A percentile compares a stretch with the other conserved stretches of the same genome.
Conservation (phyloP, 495 filamentous ascomycete species). For the Tuber melanosporum region DNA sequence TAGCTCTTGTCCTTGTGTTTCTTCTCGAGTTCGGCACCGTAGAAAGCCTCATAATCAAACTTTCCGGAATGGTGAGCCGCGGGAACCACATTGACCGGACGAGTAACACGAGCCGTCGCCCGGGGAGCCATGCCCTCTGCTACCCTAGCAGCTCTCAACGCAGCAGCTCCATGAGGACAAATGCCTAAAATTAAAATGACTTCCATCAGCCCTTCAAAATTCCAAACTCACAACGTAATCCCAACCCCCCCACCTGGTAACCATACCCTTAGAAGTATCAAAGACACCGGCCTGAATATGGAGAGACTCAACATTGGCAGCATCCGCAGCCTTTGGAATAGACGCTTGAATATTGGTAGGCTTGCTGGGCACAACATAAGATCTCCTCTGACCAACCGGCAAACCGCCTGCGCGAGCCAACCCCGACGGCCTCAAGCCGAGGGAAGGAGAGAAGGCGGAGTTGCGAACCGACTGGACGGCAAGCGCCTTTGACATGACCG, state of each 20-base stretch:
- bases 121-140: conserved; percentile 27
- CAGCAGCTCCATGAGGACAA: conserved; percentile 40
- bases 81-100: conserved; percentile 44
- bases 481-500: conserved; percentile 96
- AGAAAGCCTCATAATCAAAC: conserved; percentile 90
- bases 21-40: conserved; percentile 81
- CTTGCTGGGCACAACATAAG: conserved; percentile 41
- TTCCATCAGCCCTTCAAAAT: not conserved
- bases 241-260: not conserved
- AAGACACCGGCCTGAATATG: conserved; percentile 39
- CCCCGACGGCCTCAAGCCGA: conserved; percentile 41
- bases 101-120: conserved; percentile 25
- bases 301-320: conserved; percentile 32
- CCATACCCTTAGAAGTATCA: conserved; percentile 39
- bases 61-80: conserved; percentile 43
- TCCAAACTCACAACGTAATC: conserved; percentile 11
- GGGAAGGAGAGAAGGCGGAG: conserved; percentile 39
- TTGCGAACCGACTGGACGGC: conserved; percentile 72
- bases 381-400: conserved; percentile 37
- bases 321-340: conserved; percentile 27
- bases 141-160: conserved; percentile 33
- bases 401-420: conserved; percentile 37
- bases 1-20: conserved; percentile 99
- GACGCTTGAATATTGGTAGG: conserved; percentile 27
- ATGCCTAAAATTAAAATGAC: conserved; percentile 24